Conservation (phyloP, 2,329 filamentous ascomycete genomes). For the Fusarium oxysporum region DNA sequence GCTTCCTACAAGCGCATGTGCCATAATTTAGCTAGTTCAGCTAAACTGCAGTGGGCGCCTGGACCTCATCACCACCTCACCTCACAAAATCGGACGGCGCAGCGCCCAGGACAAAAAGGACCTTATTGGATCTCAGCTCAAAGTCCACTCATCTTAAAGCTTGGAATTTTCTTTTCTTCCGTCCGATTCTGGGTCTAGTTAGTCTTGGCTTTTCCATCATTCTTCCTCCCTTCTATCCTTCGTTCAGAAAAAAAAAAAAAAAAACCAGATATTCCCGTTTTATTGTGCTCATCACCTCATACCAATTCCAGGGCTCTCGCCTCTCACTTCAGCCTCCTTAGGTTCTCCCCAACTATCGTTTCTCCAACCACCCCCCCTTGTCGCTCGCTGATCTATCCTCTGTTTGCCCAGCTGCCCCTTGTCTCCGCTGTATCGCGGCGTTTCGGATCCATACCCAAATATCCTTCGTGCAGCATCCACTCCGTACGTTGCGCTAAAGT, state of each 20-base stretch:
- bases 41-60: slow-evolving; percentile 32
- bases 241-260: background rate
- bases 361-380: slow-evolving; percentile 36
- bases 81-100: slow-evolving; percentile 28
- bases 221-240: slow-evolving; percentile 24
- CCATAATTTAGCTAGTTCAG: slow-evolving; percentile 17
- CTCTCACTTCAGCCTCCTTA: slow-evolving; percentile 19
- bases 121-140: slow-evolving; percentile 17
- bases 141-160: slow-evolving; percentile 32
- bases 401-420: slow-evolving; percentile 22
- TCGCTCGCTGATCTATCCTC: slow-evolving; percentile 40
- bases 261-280: background rate
- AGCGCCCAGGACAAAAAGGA: slow-evolving; percentile 31
- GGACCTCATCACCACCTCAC: slow-evolving; percentile 14
- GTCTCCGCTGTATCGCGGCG: slow-evolving; percentile 34
- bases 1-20: slow-evolving; percentile 9
- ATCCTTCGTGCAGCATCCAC: slow-evolving; percentile 33
- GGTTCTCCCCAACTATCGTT: slow-evolving; percentile 18
- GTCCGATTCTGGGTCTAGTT: slow-evolving; percentile 25
- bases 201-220: slow-evolving; percentile 23
- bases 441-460: slow-evolving; percentile 39
- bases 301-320: slow-evolving; percentile 13
- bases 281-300: slow-evolving; percentile 21
- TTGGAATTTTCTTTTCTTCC: slow-evolving; percentile 29
- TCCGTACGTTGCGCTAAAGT: slow-evolving; percentile 27